Evolutionary conservation across 202 grass and related monocot species (phyloP).

Genomic region (Elaeis oleifera): DNA sequence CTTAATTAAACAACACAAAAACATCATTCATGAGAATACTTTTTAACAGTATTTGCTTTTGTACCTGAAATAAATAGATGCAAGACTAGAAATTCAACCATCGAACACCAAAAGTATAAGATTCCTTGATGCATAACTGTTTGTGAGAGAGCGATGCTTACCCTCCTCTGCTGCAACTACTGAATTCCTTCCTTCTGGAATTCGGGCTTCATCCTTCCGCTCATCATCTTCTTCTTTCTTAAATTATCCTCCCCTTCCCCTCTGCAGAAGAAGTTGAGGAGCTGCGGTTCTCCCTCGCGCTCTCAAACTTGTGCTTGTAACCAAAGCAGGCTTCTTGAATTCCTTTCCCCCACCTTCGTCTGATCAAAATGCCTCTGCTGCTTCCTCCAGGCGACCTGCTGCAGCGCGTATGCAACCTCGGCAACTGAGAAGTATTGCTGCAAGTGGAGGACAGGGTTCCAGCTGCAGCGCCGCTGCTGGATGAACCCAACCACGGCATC

Average conservation of each 20-base stretch:
- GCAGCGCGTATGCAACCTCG: background rate
- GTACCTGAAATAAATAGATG: too few relatives aligned
- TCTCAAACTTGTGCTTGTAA: background rate
- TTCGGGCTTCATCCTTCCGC: too few relatives aligned
- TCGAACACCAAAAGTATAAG: too few relatives aligned
- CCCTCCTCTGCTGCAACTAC: too few relatives aligned
- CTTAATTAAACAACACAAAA: too few relatives aligned
- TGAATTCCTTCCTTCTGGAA: too few relatives aligned
- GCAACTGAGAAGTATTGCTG: background rate
- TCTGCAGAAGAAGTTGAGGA: background rate
- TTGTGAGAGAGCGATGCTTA: too few relatives aligned
- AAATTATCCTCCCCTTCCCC: background rate
- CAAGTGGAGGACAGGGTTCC: conserved; percentile 1
- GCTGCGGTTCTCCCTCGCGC: background rate
- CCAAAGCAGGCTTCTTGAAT: background rate
- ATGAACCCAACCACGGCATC: background rate
- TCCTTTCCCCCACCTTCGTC: background rate
- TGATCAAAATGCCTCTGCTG: background rate
- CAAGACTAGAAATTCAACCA: too few relatives aligned
- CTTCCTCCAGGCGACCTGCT: conserved; percentile 3
- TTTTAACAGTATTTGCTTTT: too few relatives aligned
- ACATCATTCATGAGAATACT: too few relatives aligned
- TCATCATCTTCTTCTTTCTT: background rate
- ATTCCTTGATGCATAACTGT: too few relatives aligned
- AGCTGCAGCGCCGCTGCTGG: background rate